Percentiles rank a stretch among this genome's conserved stretches.
Evolutionary conservation across 768 basidiomycete genomes (phyloP).

Genomic region (Pisolithus microcarpus): DNA sequence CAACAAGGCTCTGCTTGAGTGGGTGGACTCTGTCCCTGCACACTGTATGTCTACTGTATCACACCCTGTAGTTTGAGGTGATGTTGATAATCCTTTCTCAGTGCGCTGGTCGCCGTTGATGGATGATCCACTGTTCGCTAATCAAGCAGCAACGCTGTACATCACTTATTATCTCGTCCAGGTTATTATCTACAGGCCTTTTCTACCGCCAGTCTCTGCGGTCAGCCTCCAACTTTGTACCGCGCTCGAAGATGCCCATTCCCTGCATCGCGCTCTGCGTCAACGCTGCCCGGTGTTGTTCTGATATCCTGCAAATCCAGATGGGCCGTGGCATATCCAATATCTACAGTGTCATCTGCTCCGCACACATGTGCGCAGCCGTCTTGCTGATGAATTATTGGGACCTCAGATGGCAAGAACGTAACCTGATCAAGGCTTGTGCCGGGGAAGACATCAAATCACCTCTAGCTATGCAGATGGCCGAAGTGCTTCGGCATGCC

Average conservation of each 20-base stretch:
- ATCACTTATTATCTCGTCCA: constrained; percentile 53
- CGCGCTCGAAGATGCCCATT: constrained; percentile 29
- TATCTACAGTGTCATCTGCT: constrained; percentile 36
- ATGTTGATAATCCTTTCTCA: constrained; percentile 17
- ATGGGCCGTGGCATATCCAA: constrained; percentile 39
- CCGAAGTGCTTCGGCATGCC: constrained; percentile 24
- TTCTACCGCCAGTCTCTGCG: constrained; percentile 42
- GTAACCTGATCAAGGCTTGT: constrained; percentile 20
- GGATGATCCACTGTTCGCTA: constrained; percentile 40
- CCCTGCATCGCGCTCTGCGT: constrained; percentile 54
- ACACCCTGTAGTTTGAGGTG: neutral
- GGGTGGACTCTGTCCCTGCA: constrained; percentile 62
- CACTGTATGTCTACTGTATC: constrained; percentile 43
- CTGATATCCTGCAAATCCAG: constrained; percentile 51
- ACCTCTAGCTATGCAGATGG: constrained; percentile 22
- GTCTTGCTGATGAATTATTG: constrained; percentile 52
- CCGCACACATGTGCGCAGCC: constrained; percentile 44
- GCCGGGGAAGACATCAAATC: constrained; percentile 25
- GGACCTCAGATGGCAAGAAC: constrained; percentile 46
- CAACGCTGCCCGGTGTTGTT: constrained; percentile 54
- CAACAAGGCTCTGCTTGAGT: constrained; percentile 63
- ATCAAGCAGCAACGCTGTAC: constrained; percentile 52
- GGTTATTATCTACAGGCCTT: constrained; percentile 66
- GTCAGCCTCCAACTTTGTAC: constrained; percentile 15
- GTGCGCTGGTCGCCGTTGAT: constrained; percentile 55